Percentiles rank a stretch among this genome's conserved stretches.
Conservation (phyloP, 139 green algal genomes). For the Pseudopediastrum boryanum region DNA sequence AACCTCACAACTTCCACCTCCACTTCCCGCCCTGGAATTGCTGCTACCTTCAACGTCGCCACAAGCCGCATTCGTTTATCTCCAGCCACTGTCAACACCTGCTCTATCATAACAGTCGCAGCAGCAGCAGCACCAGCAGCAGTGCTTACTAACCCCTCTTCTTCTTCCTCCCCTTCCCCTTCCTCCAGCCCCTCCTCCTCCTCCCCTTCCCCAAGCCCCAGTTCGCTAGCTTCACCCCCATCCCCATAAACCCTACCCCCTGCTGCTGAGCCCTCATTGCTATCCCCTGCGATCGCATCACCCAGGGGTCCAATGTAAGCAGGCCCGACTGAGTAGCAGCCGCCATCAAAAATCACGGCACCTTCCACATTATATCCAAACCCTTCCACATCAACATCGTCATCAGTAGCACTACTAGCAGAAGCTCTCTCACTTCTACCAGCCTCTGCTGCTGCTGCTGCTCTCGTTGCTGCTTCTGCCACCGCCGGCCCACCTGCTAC, state of each 20-base stretch:
- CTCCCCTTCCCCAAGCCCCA: not conserved
- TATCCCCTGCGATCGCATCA: too few species aligned
- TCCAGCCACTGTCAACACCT: conserved; percentile 12
- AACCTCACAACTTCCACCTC: conserved; percentile 36
- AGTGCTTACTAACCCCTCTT: not conserved
- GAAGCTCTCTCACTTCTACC: too few species aligned
- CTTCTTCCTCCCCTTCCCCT: not conserved
- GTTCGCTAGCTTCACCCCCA: too few species aligned
- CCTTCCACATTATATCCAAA: conserved; percentile 52
- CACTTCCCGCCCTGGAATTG: conserved; percentile 17
- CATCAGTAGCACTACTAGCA: too few species aligned
- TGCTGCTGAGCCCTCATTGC: too few species aligned
- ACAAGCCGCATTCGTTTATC: conserved; percentile 27
- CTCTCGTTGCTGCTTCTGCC: too few species aligned
- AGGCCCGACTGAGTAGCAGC: conserved; percentile 56
- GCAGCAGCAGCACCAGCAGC: not conserved
- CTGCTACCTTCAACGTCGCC: conserved; percentile 35
- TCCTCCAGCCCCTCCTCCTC: not conserved
- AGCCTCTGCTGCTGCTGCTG: too few species aligned
- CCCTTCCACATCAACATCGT: conserved; percentile 48
- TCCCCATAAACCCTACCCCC: too few species aligned
- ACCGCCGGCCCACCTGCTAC: too few species aligned
- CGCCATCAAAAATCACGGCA: conserved; percentile 56
- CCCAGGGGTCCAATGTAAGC: too few species aligned
- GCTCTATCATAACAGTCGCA: conserved; percentile 29